These are phyloP conservation scores for Flueggea neowawraea DNA, from an alignment of 441 rosid genomes.

Conservation along the genomic window DNA sequence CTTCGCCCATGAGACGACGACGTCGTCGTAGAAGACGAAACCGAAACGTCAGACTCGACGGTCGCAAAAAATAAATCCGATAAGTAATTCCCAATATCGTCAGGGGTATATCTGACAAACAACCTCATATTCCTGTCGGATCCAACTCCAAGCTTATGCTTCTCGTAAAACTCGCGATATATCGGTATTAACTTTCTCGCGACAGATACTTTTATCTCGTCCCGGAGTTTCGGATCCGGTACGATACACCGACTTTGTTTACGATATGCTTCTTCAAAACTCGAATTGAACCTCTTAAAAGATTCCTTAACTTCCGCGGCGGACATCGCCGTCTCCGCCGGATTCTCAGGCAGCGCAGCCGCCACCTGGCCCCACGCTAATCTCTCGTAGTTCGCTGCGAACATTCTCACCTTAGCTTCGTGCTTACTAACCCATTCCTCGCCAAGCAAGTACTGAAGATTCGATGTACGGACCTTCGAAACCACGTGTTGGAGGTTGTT, in stretches of 20 bases:
- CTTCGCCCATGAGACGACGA: conserved; percentile 25
- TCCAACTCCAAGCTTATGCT: conserved; percentile 28
- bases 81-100: conserved; percentile 50
- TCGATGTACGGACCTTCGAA: conserved; percentile 44
- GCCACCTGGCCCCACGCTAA: conserved; percentile 55
- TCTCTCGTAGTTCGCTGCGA: conserved; percentile 51
- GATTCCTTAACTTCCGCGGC: conserved; percentile 34
- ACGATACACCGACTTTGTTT: conserved; percentile 40
- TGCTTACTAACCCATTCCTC: conserved; percentile 64
- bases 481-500: conserved; percentile 64
- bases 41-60: conserved; percentile 4
- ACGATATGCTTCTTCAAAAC: conserved; percentile 47
- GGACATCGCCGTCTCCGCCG: conserved; percentile 19
- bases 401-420: conserved; percentile 50
- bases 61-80: conserved; percentile 40
- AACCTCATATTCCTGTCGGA: conserved; percentile 15
- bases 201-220: conserved; percentile 47
- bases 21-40: conserved; percentile 25
- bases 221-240: conserved; percentile 40
- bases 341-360: conserved; percentile 35
- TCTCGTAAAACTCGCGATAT: conserved; percentile 52
- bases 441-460: conserved; percentile 51
- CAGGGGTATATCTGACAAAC: conserved; percentile 46
- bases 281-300: conserved; percentile 43
- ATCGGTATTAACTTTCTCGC: conserved; percentile 33